Percentiles rank a stretch among this genome's conserved stretches.
These are phyloP conservation scores for Coix lacrymajobi DNA, from an alignment of 176 grass and related monocot species.

Conservation along the genomic window DNA sequence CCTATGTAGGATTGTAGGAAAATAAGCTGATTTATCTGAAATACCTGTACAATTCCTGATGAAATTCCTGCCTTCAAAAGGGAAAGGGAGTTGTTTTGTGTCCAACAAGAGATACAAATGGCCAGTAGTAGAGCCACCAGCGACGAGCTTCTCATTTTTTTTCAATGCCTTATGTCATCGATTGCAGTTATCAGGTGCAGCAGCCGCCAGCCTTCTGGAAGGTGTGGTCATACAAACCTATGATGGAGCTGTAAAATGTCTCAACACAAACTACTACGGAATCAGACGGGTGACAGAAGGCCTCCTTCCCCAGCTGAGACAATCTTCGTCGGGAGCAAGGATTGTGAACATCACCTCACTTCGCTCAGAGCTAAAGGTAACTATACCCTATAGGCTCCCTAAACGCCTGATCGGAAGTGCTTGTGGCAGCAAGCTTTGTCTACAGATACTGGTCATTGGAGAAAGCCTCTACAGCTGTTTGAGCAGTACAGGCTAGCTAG, in stretches of 20 bases:
- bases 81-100: background rate
- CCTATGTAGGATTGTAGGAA: no score
- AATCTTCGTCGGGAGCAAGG: conserved; percentile 45
- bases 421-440: no score
- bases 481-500: background rate
- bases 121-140: background rate
- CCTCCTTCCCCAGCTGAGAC: conserved; percentile 52
- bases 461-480: no score
- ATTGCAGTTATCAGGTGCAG: conserved; percentile 58
- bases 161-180: background rate
- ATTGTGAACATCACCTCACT: conserved; percentile 66
- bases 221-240: conserved; percentile 49
- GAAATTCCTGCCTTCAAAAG: background rate
- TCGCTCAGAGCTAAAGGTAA: conserved; percentile 52
- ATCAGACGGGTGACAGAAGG: conserved; percentile 52
- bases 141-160: background rate
- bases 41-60: no score
- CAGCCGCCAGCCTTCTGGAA: conserved; percentile 47
- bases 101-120: background rate
- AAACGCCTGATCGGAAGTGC: no score
- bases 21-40: no score
- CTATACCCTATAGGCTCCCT: no score
- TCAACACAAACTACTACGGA: conserved; percentile 48
- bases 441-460: no score
- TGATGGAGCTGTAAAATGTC: conserved; percentile 30